Evolutionary conservation across 2,329 filamentous ascomycete genomes (phyloP).

Genomic region (Lecanicillium sp.): DNA sequence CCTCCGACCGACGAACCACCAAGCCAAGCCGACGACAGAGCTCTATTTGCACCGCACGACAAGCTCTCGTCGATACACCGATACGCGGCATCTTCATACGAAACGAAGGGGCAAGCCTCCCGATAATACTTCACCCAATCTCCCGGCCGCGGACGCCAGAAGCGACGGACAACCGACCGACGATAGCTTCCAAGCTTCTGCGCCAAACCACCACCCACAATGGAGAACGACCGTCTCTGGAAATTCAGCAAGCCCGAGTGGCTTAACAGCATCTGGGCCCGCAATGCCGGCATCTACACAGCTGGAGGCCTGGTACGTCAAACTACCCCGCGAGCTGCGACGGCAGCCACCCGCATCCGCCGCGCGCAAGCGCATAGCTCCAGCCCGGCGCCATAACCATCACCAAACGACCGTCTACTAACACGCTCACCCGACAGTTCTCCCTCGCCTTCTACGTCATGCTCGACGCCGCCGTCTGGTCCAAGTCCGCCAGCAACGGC

Average conservation of each 20-base stretch:
- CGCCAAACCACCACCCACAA: neutral
- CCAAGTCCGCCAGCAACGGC: constrained; percentile 53
- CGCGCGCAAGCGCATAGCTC: constrained; percentile 1
- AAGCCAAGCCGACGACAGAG: no score
- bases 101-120: no score
- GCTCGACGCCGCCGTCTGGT: constrained; percentile 63
- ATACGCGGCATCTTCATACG: no score
- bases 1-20: neutral
- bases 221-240: constrained; percentile 58
- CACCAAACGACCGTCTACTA: neutral
- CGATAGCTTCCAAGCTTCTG: neutral
- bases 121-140: no score
- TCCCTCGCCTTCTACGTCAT: constrained; percentile 63
- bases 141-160: no score
- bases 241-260: constrained; percentile 62
- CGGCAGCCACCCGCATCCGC: neutral
- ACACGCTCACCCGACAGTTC: constrained; percentile 40
- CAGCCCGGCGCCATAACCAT: neutral
- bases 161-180: no score
- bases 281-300: constrained; percentile 57
- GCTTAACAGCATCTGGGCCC: constrained; percentile 58
- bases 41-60: no score
- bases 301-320: constrained; percentile 56
- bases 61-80: no score
- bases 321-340: neutral